Base-by-base conservation (phyloP, 2,329 filamentous ascomycete genomes). In the Chaetoscypha palmicola region DNA sequence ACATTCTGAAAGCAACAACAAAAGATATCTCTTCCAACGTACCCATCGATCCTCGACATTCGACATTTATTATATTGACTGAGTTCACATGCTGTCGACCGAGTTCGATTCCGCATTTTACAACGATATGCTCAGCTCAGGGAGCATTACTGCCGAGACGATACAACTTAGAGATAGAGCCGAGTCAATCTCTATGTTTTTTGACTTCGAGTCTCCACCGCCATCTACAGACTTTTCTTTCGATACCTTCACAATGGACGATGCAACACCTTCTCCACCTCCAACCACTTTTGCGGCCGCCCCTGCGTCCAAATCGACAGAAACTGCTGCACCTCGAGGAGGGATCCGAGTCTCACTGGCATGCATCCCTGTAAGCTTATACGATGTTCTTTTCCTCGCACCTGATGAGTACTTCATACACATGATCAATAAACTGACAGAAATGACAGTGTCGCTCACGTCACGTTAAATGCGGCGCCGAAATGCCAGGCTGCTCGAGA, bases 401-500 rank as follows among this genome's bases (percentile, higher is more conserved):
- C 32, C 32, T 34, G 32, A 34, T 34, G 4, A 4, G 10, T 17
- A 12, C n/a, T 19, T 34, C 14, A 4, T 16, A 9, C 9, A 3
- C 3, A 12, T 10, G 28, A 12, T 31, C 3, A 12, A 11, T 31
- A 74, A 68, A 55, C 74, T 77, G 38, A n/a, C 22, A n/a, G n/a
- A n/a, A n/a, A n/a, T 50, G 30, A 46, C 32, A 57, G 55, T 60
- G 58, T 43, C 66, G 62, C 39, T 63, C 55, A 45, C 65, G 62
- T 22, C 67, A 67, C 57, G 59, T 71, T 23, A 70, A 68, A 60
- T 74, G 69, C 50, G 70, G 71, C 49, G 69, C 65, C 28, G 64
- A 60, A 34, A 62, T 61, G 44, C 70, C 70, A 21, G 54, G 54
- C 14, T 72, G 69, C 45, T 60, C 55, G 41, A 66, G 69, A 19